phyloP scores from a whole-genome alignment of 148 eudicot genomes.

The Rhododendron molle region DNA sequence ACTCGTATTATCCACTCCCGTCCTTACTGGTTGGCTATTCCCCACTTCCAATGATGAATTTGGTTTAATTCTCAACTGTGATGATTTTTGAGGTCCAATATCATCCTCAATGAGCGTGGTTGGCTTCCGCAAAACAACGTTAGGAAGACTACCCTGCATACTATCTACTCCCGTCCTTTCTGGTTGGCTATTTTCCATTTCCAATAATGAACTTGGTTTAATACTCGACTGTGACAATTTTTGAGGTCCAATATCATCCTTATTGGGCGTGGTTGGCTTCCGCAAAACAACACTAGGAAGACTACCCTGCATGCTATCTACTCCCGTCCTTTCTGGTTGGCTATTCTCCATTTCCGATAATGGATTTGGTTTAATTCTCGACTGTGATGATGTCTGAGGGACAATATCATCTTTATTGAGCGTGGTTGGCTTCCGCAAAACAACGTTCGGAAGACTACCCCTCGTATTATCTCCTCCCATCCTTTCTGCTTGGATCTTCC shows the following conservation, averaged over 20 bases:
- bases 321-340: not conserved
- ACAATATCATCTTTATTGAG: constrained; percentile 54
- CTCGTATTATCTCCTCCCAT: constrained; percentile 17
- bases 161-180: constrained; percentile 1
- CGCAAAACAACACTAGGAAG: constrained; percentile 77
- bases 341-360: constrained; percentile 41
- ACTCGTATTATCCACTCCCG: too few relatives aligned
- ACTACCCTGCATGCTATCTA: constrained; percentile 29
- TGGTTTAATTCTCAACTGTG: not conserved
- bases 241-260: constrained; percentile 46
- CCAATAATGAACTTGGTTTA: constrained; percentile 59
- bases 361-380: constrained; percentile 60
- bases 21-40: constrained; percentile 11
- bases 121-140: constrained; percentile 76
- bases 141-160: constrained; percentile 54
- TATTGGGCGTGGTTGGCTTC: constrained; percentile 57
- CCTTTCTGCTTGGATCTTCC: constrained; percentile 23
- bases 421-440: constrained; percentile 70
- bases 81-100: constrained; percentile 32
- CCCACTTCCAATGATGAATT: not conserved
- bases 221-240: constrained; percentile 38
- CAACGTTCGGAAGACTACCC: constrained; percentile 71
- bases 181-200: constrained; percentile 31
- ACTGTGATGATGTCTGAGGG: constrained; percentile 27
- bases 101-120: constrained; percentile 52